Base-by-base conservation (phyloP, 345 rosid species). In the Heritiera fomes region DNA sequence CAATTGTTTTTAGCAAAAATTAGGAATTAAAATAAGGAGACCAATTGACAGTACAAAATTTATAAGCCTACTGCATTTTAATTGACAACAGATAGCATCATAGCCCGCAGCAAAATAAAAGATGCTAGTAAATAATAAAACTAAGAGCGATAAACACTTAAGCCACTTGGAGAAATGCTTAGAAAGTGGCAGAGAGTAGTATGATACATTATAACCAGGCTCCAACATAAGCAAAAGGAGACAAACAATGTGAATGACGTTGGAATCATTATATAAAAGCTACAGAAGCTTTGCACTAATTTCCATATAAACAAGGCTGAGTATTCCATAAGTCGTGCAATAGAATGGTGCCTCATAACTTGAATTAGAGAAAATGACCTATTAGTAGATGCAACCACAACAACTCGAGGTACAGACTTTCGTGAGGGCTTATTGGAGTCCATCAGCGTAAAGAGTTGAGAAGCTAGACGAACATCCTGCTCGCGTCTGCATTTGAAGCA, bases 321-420 rank as follows among this genome's bases (percentile, higher is more conserved):
- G 10, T 30, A 2, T 32, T 32, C 2, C 38, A 64, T 50, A 52
- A 64, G 6, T 14, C 17, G 7, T 30, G 13, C 55, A 63, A 46
- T 9, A 34, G 18, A 49, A 32, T 17, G 18, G 34, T 55, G 65
- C 45, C 6, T 10, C 18, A 28, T 8, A 77, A 38, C 49, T 23
- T 14, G 30, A 58, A 68, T 55, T 55, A 43, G 59, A 46, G 76
- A 60, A 55, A 82, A 72, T 45, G 83, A 95, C 99, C 97, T 94
- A 83, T 96, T 94, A 46, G 98, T 92, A 55, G 99, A 91, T 79
- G 99, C 96, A 78, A 96, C 94, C 75, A 91, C 92, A 13, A 90
- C 87, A 47, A 91, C 91, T 32, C 85, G 90, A 71, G 84, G 83
- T 70, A 82, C 80, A 67, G 88, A 83, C 70, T 85, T 77, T 69